Evolutionary conservation across 1,139 yeast species (phyloP).

Genomic region (Chernovozyma sophiae-reginae): DNA sequence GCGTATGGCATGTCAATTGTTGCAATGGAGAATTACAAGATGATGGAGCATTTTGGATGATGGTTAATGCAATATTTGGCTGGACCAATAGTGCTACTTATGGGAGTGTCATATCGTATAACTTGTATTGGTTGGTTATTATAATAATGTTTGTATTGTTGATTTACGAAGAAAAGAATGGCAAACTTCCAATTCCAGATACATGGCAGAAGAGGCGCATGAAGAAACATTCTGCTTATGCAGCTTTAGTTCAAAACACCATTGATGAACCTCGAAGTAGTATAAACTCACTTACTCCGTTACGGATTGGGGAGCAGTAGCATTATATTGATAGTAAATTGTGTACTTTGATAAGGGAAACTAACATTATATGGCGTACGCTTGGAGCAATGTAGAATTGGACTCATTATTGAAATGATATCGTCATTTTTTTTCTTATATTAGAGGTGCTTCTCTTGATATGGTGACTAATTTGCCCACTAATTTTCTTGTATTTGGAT

Average conservation of each 20-base stretch:
- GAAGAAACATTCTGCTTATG: background rate
- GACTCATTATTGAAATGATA: too few relatives aligned
- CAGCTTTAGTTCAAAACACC: background rate
- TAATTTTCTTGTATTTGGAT: too few relatives aligned
- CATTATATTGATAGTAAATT: too few relatives aligned
- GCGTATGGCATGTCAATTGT: constrained; percentile 48
- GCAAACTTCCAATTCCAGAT: constrained; percentile 3
- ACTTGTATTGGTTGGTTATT: constrained; percentile 34
- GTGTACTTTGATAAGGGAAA: too few relatives aligned
- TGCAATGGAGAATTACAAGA: constrained; percentile 42
- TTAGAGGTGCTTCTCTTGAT: too few relatives aligned
- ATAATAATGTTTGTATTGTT: constrained; percentile 22
- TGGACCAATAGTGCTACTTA: constrained; percentile 50
- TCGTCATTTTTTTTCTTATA: too few relatives aligned
- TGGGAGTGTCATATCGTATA: constrained; percentile 40
- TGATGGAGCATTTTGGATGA: constrained; percentile 42
- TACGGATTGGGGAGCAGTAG: too few relatives aligned
- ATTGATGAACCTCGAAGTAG: background rate
- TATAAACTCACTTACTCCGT: constrained; percentile 2
- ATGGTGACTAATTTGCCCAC: too few relatives aligned
- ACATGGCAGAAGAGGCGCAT: constrained; percentile 1
- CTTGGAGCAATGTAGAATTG: too few relatives aligned
- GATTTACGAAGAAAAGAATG: constrained; percentile 29
- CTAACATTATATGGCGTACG: too few relatives aligned
- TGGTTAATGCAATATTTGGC: constrained; percentile 42